phyloP scores from a whole-genome alignment of 2,329 filamentous ascomycete species.

The Epichloe typhina region DNA sequence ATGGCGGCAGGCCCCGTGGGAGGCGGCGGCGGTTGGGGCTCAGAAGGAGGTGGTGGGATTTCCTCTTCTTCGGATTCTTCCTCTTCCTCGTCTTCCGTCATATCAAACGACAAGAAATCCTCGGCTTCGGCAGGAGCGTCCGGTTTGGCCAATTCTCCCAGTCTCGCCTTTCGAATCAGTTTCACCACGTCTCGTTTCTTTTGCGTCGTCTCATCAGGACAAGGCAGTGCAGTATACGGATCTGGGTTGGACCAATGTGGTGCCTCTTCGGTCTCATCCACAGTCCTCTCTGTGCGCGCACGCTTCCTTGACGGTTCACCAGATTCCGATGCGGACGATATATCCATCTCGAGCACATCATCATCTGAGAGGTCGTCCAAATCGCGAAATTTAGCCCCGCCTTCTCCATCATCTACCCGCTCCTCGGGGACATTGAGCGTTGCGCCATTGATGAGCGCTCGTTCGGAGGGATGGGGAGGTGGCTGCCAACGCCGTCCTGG shows the following conservation, averaged over 20 bases:
- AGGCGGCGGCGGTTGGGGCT: constrained; percentile 8
- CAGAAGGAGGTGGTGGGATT: constrained; percentile 10
- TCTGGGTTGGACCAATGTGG: constrained; percentile 96
- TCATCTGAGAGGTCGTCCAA: constrained; percentile 49
- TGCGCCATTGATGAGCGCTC: constrained; percentile 34
- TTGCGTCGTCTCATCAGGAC: constrained; percentile 54
- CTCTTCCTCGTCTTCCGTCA: constrained; percentile 40
- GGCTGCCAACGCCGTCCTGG: constrained; percentile 21
- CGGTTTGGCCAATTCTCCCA: constrained; percentile 36
- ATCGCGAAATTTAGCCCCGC: constrained; percentile 37
- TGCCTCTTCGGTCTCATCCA: constrained; percentile 26
- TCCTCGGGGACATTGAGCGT: constrained; percentile 30
- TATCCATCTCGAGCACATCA: constrained; percentile 51
- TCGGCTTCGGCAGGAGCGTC: constrained; percentile 45
- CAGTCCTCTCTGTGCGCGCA: constrained; percentile 15
- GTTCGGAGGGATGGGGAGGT: constrained; percentile 31
- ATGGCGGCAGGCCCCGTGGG: background rate
- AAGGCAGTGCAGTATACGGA: constrained; percentile 78
- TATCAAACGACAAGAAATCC: constrained; percentile 83
- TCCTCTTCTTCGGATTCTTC: constrained; percentile 9
- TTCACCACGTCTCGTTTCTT: constrained; percentile 84
- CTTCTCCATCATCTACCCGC: constrained; percentile 31
- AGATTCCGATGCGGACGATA: constrained; percentile 26
- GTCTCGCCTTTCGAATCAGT: constrained; percentile 77
- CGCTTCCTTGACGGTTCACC: constrained; percentile 29